Base-by-base conservation (phyloP, 2,329 filamentous ascomycete genomes). In the Ophiostoma himal-ulmi region DNA sequence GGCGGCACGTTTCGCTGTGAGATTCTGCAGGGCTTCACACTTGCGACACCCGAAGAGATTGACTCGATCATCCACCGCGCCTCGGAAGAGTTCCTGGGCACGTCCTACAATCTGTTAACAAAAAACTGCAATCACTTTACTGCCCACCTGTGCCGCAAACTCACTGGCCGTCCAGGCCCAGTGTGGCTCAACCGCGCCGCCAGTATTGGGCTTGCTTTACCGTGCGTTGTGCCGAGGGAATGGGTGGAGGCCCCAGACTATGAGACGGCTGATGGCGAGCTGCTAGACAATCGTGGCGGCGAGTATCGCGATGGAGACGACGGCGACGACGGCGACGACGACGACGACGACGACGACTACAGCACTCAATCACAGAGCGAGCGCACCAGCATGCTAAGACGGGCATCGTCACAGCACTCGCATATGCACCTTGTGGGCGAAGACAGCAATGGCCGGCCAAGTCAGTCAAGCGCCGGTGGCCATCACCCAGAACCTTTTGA, bases 111-210 rank as follows among this genome's bases (percentile, higher is more conserved):
- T 76, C 85, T 96, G 17, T 83, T 96, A 64, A 93, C 89, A 26
- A 88, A 88, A 75, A 96, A 96, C 79, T 96, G 92, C 84, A 96
- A 96, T 78, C 92, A 96, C 78, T 96, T 96, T 78, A 94, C 92
- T 1, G 88, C 88, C 26, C 88, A 90, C 75, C 84, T 96, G 22
- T 93, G 91, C 79, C 83, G 89, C 77, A 86, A 86, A 74, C 83
- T 96, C 70, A 94, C 91, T 1, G 87, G 89, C 6, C 85, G 86
- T 65, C 82, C 88, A 0, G 91, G 90, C 0, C 92, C 92, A 0
- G 80, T 79, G 22, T 96, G 92, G 90, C 81, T 96, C 69, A 96
- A 96, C 76, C 86, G 92, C 70, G 92, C 92, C 1, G 92, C 92
- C n/a, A 90, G 86, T 75, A 92, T 96, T 73, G 92, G 92, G 54